A percentile compares a stretch with the other conserved stretches of the same genome.
Evolutionary conservation across 345 rosid species (phyloP).

Genomic region (Raphanus raphanistrum): DNA sequence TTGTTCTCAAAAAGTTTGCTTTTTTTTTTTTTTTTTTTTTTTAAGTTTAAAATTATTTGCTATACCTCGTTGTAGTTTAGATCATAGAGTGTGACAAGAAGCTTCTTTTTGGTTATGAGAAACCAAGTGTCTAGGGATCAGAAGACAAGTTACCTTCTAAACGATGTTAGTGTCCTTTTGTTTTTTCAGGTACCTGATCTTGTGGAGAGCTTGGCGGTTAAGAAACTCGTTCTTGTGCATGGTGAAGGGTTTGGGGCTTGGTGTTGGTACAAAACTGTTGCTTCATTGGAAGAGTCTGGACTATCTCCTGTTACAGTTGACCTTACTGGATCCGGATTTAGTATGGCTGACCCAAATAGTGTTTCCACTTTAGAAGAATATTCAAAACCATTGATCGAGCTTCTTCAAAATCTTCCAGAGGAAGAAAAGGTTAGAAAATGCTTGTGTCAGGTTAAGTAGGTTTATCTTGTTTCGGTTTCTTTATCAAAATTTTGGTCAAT

Average conservation of each 20-base stretch:
- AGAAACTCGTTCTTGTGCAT: slow-evolving; percentile 68
- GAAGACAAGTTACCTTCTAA: not conserved
- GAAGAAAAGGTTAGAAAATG: slow-evolving; percentile 69
- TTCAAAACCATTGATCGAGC: slow-evolving; percentile 69
- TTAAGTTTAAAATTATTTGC: not conserved
- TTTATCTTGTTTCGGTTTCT: too few species aligned
- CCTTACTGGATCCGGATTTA: slow-evolving; percentile 80
- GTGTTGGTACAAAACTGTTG: slow-evolving; percentile 94
- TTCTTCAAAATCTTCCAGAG: slow-evolving; percentile 58
- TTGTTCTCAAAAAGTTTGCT: not conserved
- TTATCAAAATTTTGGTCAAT: too few species aligned
- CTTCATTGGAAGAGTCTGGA: slow-evolving; percentile 78
- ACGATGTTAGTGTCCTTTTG: not conserved
- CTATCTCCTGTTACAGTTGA: slow-evolving; percentile 66
- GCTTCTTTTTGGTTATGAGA: not conserved
- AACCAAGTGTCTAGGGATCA: not conserved
- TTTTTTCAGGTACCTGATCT: slow-evolving; percentile 54
- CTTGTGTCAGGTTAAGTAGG: not conserved
- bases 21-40: not conserved
- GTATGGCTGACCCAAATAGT: slow-evolving; percentile 56
- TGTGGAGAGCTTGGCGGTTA: slow-evolving; percentile 58
- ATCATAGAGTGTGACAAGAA: slow-evolving; percentile 1
- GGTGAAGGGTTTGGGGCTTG: slow-evolving; percentile 99
- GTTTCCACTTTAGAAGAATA: slow-evolving; percentile 73
- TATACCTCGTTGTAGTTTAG: slow-evolving; percentile 8